Evolutionary conservation across 805 yeast species (phyloP).

Genomic region (Candida palmyrensis): DNA sequence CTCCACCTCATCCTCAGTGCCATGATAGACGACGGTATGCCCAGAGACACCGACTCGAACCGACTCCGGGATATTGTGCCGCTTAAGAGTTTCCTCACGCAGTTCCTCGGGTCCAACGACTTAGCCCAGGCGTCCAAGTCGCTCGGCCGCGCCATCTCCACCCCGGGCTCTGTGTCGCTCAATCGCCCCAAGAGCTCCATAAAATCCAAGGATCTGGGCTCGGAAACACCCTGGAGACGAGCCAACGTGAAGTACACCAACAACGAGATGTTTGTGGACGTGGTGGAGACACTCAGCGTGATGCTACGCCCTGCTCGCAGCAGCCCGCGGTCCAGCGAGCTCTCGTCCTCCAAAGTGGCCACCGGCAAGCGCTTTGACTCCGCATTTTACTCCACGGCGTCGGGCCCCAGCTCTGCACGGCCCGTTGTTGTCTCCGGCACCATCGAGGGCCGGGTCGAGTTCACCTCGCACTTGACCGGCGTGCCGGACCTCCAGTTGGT

Average conservation of each 20-base stretch:
- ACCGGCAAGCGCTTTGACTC: too few relatives aligned
- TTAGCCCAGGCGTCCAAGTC: conserved; percentile 16
- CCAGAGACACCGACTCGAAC: conserved; percentile 68
- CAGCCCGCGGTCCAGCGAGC: not conserved
- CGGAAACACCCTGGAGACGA: conserved; percentile 68
- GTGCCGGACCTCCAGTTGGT: conserved; percentile 63
- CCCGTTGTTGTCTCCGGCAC: conserved; percentile 43
- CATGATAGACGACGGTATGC: conserved; percentile 73
- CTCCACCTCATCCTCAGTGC: conserved; percentile 68
- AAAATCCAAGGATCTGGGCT: not conserved
- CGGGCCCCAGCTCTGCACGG: conserved; percentile 12
- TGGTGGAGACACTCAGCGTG: conserved; percentile 60
- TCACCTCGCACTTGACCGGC: conserved; percentile 71
- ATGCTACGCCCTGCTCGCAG: conserved; percentile 35
- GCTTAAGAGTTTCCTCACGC: conserved; percentile 48
- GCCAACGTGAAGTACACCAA: conserved; percentile 64
- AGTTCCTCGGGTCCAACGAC: conserved; percentile 39
- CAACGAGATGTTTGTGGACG: conserved; percentile 83
- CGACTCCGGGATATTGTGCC: conserved; percentile 68
- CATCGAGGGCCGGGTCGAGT: conserved; percentile 59
- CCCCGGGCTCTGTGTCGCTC: conserved; percentile 3
- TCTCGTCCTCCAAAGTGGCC: conserved; percentile 3
- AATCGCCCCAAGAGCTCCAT: not conserved
- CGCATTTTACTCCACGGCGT: conserved; percentile 19
- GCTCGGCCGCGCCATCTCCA: conserved; percentile 12